These are phyloP conservation scores for Borovskyia barvae DNA, from an alignment of 208 protist genomes.

Conservation along the genomic window DNA sequence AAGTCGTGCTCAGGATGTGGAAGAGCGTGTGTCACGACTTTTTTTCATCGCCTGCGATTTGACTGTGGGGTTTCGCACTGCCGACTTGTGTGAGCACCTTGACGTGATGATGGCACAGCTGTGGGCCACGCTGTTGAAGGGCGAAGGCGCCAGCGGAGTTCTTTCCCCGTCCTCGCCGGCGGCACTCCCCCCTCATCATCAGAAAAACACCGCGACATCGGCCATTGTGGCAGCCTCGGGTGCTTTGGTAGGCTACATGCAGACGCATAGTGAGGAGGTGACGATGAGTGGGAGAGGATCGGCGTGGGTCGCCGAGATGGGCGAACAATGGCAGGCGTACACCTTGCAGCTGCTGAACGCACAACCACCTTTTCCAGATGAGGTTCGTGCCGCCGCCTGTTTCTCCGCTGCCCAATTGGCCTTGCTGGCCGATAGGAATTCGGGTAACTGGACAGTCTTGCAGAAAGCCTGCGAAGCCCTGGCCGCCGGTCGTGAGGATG, in stretches of 20 bases:
- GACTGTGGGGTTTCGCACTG: constrained; percentile 1
- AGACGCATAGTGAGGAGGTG: background rate
- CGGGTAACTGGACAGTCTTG: no score
- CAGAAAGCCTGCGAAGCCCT: constrained; percentile 27
- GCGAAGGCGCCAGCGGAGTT: background rate
- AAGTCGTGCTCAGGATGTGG: background rate
- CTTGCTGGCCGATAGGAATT: constrained; percentile 16
- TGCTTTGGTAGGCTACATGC: constrained; percentile 17
- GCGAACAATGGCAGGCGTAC: constrained; percentile 14
- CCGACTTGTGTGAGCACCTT: constrained; percentile 9
- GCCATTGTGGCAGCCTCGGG: constrained; percentile 22
- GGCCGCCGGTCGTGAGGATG: constrained; percentile 6
- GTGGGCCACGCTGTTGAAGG: constrained; percentile 9
- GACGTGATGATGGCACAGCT: constrained; percentile 11
- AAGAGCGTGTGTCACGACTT: constrained; percentile 9
- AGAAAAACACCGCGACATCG: no score
- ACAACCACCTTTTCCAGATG: constrained; percentile 37
- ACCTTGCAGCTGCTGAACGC: constrained; percentile 40
- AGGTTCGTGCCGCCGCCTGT: constrained; percentile 31
- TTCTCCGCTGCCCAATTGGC: constrained; percentile 49
- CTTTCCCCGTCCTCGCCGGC: background rate
- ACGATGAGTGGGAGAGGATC: background rate
- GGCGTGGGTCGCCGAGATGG: background rate
- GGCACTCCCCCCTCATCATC: background rate
- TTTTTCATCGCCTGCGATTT: constrained; percentile 25